Evolutionary conservation across 2,329 filamentous ascomycete genomes (phyloP).

Genomic region (Grosmannia serpens): DNA sequence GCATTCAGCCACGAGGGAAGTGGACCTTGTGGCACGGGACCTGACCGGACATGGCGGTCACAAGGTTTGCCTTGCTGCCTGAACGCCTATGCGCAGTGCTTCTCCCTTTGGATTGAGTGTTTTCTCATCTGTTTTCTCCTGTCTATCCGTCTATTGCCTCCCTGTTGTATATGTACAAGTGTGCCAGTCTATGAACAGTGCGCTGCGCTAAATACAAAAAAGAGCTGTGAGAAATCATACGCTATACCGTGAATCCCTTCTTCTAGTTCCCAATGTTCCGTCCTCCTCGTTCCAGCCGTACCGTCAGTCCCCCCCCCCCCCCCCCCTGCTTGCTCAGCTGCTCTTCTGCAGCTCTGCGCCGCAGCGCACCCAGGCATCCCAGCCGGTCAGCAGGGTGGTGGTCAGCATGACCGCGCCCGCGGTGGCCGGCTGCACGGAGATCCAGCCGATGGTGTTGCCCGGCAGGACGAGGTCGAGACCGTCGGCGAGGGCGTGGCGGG

Average conservation of each 20-base stretch:
- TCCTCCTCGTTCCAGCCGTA: background rate
- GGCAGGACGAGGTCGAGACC: constrained; percentile 52
- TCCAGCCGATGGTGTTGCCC: constrained; percentile 48
- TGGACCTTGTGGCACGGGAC: background rate
- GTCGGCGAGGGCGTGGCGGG: constrained; percentile 42
- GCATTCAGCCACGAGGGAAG: background rate
- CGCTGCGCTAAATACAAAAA: background rate
- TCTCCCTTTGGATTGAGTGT: too few relatives aligned
- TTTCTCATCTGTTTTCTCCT: too few relatives aligned
- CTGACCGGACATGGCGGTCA: background rate
- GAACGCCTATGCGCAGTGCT: too few relatives aligned
- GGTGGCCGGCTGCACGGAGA: constrained; percentile 34
- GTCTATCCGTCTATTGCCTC: background rate
- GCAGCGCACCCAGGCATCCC: constrained; percentile 46
- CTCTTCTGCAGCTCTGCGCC: background rate
- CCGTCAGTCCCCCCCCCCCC: background rate
- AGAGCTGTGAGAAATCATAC: background rate
- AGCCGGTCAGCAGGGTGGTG: constrained; percentile 49
- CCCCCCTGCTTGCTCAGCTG: background rate
- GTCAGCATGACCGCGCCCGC: constrained; percentile 48
- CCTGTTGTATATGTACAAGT: background rate
- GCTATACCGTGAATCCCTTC: background rate
- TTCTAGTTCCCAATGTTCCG: background rate
- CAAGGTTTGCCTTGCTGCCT: background rate
- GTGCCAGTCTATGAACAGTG: background rate